These are phyloP conservation scores for Talaromyces albobiverticillius DNA, from an alignment of 2,329 filamentous ascomycete genomes.

Conservation along the genomic window DNA sequence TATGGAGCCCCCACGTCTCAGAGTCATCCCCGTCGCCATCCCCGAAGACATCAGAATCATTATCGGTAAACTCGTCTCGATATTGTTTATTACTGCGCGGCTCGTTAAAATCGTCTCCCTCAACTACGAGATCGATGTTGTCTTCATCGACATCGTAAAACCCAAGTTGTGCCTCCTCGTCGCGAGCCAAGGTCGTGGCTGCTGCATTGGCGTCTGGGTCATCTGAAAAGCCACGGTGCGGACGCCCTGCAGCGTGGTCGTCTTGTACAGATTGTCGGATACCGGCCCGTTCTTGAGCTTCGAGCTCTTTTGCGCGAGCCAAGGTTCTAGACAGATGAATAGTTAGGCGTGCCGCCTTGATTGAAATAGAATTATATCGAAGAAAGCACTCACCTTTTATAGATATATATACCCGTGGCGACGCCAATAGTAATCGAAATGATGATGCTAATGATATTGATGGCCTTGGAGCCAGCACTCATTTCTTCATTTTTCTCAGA, in stretches of 20 bases:
- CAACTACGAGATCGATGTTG: constrained; percentile 39
- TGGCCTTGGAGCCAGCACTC: constrained; percentile 69
- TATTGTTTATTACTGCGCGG: constrained; percentile 35
- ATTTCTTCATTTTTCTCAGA: constrained; percentile 83
- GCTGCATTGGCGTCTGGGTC: constrained; percentile 40
- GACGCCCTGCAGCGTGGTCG: constrained; percentile 34
- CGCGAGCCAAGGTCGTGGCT: constrained; percentile 37
- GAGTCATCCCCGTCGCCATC: constrained; percentile 38
- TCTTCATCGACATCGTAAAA: constrained; percentile 38
- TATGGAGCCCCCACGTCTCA: constrained; percentile 42
- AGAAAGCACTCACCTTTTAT: constrained; percentile 51
- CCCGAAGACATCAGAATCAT: constrained; percentile 49
- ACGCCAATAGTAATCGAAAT: constrained; percentile 69
- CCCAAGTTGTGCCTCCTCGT: constrained; percentile 44
- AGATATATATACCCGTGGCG: constrained; percentile 80
- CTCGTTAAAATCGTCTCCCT: constrained; percentile 42
- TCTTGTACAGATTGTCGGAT: constrained; percentile 34
- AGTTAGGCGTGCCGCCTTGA: neutral
- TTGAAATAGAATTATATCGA: neutral
- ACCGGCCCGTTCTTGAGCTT: constrained; percentile 44
- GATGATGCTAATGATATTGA: constrained; percentile 81
- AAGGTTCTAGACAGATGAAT: constrained; percentile 37
- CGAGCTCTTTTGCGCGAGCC: constrained; percentile 48
- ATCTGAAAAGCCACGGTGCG: constrained; percentile 34
- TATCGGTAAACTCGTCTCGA: constrained; percentile 54